phyloP scores from a whole-genome alignment of 2,329 filamentous ascomycete species.

The Claviceps fusiformis region DNA sequence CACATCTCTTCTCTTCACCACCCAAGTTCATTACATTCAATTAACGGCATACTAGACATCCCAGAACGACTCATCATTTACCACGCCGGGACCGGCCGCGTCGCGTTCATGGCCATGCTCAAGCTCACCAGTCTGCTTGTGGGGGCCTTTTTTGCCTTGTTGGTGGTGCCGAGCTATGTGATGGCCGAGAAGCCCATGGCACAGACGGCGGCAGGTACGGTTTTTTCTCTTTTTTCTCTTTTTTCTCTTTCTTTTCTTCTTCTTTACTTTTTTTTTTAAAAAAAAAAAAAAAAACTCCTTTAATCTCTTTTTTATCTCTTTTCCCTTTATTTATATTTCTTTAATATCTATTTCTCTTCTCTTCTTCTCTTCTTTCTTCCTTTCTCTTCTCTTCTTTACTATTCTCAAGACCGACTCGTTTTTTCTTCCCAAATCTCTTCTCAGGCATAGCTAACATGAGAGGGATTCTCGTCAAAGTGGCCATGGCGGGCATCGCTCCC shows the following conservation, averaged over 20 bases:
- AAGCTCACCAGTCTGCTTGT: slow-evolving; percentile 60
- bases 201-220: slow-evolving; percentile 25
- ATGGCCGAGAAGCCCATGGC: slow-evolving; percentile 24
- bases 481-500: slow-evolving; percentile 48
- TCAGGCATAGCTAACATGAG: not conserved
- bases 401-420: not conserved
- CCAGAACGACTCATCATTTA: slow-evolving; percentile 56
- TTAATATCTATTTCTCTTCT: too few species aligned
- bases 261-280: too few species aligned
- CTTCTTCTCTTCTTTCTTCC: too few species aligned
- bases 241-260: too few species aligned
- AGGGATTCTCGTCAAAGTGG: slow-evolving; percentile 28
- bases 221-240: not conserved
- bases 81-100: slow-evolving; percentile 55
- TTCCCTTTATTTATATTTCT: too few species aligned
- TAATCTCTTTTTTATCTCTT: too few species aligned
- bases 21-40: too few species aligned
- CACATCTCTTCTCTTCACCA: too few species aligned
- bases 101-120: slow-evolving; percentile 53
- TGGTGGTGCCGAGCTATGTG: slow-evolving; percentile 48
- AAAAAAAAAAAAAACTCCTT: too few species aligned
- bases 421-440: not conserved
- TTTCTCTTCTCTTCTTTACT: not conserved
- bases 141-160: slow-evolving; percentile 49
- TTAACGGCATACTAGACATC: too few species aligned